Conservation (phyloP, 768 basidiomycete genomes). For the Tremella mesenterica region DNA sequence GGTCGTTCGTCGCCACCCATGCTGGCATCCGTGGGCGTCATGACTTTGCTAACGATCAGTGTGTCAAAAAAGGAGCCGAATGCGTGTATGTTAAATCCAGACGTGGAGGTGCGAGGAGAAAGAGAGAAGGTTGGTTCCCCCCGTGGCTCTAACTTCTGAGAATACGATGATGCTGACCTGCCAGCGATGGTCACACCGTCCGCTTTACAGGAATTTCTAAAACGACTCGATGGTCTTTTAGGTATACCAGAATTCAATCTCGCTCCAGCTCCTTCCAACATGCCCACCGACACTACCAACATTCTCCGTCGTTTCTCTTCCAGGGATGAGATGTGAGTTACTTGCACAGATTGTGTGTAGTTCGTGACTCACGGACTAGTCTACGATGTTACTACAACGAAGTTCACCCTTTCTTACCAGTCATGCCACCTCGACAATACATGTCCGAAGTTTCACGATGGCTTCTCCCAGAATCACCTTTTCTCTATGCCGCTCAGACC, state of each 20-base stretch:
- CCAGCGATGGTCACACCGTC: slow-evolving; percentile 22
- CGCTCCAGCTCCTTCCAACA: background rate
- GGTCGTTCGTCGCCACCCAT: background rate
- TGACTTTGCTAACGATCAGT: slow-evolving; percentile 25
- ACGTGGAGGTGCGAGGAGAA: slow-evolving; percentile 40
- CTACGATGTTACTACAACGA: slow-evolving; percentile 38
- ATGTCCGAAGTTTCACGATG: slow-evolving; percentile 22
- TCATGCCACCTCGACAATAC: slow-evolving; percentile 35
- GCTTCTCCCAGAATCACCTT: slow-evolving; percentile 34
- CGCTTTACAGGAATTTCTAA: slow-evolving; percentile 32
- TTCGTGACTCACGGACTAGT: slow-evolving; percentile 11
- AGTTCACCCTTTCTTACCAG: slow-evolving; percentile 41
- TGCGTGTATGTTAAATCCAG: slow-evolving; percentile 42
- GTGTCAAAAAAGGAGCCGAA: slow-evolving; percentile 30
- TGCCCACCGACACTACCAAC: slow-evolving; percentile 22
- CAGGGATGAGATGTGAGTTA: slow-evolving; percentile 30
- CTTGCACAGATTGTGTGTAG: background rate
- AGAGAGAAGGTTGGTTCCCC: slow-evolving; percentile 25
- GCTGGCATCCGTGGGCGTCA: too few species aligned
- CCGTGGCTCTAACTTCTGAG: background rate
- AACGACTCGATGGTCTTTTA: slow-evolving; percentile 32
- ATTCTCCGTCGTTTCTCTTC: slow-evolving; percentile 23
- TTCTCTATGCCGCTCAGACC: slow-evolving; percentile 37
- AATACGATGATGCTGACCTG: background rate
- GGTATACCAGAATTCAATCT: slow-evolving; percentile 9